A percentile compares a stretch with the other conserved stretches of the same genome.
These are phyloP conservation scores for Xylariales sp. DNA, from an alignment of 2,329 filamentous ascomycete species.

Conservation along the genomic window DNA sequence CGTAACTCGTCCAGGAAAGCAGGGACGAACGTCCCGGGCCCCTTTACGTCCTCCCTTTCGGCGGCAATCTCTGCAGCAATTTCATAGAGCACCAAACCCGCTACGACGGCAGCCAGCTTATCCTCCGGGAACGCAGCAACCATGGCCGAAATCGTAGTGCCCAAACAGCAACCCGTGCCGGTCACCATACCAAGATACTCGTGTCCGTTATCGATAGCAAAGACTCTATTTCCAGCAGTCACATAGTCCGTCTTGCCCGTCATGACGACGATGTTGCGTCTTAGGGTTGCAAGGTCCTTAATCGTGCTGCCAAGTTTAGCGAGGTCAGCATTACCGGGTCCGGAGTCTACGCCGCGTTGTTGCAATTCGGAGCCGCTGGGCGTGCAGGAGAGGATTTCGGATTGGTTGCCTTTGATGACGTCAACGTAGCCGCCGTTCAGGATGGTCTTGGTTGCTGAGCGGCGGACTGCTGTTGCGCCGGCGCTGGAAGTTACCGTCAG, in stretches of 20 bases:
- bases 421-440: conserved; percentile 73
- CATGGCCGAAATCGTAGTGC: conserved; percentile 74
- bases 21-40: conserved; percentile 82
- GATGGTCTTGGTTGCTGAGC: conserved; percentile 65
- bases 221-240: conserved; percentile 65
- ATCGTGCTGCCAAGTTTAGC: conserved; percentile 60
- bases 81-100: conserved; percentile 74
- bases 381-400: conserved; percentile 77
- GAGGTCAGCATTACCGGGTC: conserved; percentile 43
- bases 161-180: conserved; percentile 80
- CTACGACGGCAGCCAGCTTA: conserved; percentile 66
- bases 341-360: conserved; percentile 83
- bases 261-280: conserved; percentile 72
- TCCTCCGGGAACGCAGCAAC: conserved; percentile 60
- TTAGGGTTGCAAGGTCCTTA: conserved; percentile 58
- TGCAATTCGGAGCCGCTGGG: conserved; percentile 31
- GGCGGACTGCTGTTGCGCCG: conserved; percentile 72
- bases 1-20: conserved; percentile 74
- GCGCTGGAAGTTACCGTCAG: no score
- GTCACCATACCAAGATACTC: conserved; percentile 65
- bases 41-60: conserved; percentile 59
- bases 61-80: conserved; percentile 66
- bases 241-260: conserved; percentile 76
- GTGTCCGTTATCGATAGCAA: conserved; percentile 73
- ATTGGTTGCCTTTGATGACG: conserved; percentile 91